Conservation (phyloP, 1,284 basidiomycete species). For the Ganoderma lucidum region DNA sequence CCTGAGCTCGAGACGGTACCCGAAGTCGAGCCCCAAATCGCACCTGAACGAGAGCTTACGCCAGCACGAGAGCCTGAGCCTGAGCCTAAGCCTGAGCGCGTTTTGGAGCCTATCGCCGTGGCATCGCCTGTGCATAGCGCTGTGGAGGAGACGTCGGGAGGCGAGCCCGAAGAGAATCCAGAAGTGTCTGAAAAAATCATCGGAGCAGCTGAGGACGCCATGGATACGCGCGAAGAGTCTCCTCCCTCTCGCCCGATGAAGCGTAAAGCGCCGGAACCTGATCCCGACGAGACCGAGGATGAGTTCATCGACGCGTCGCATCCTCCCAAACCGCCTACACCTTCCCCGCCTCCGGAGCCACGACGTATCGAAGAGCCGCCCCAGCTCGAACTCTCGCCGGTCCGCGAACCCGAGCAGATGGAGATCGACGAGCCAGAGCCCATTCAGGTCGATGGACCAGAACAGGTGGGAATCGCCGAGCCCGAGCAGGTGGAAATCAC, state of each 20-base stretch:
- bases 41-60: background rate
- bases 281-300: constrained; percentile 9
- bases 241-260: background rate
- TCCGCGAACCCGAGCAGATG: background rate
- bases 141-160: background rate
- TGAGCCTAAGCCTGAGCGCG: background rate
- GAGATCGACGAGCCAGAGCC: background rate
- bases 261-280: constrained; percentile 1
- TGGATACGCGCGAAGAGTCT: background rate
- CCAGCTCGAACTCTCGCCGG: background rate
- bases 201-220: background rate
- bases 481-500: background rate
- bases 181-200: background rate
- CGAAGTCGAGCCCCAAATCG: background rate
- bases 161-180: background rate
- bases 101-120: background rate
- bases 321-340: constrained; percentile 3
- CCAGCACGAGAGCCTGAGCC: background rate
- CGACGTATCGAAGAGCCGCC: background rate
- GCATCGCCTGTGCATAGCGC: background rate
- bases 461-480: background rate
- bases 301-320: constrained; percentile 6
- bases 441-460: background rate
- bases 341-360: constrained; percentile 1
- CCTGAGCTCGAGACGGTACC: background rate